A percentile compares a stretch with the other conserved stretches of the same genome.
Evolutionary conservation across 164 flowering plant genomes (phyloP).

Genomic region (Macadamia integrifolia): DNA sequence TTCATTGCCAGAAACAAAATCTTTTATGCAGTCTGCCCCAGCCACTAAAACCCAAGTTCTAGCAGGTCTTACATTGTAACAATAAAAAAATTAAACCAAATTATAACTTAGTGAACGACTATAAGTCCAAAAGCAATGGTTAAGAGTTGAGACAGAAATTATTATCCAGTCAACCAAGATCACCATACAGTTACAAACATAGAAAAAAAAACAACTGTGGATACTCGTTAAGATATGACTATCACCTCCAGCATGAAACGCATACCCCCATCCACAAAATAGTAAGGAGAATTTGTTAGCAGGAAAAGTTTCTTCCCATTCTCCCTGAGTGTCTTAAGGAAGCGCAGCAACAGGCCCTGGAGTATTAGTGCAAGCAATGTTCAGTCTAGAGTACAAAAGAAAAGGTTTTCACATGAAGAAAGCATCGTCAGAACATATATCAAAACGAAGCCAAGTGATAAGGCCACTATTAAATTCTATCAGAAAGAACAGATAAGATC

Average conservation of each 20-base stretch:
- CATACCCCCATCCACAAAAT: conserved; percentile 99
- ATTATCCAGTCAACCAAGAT: neutral
- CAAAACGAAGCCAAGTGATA: too few species aligned
- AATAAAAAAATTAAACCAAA: neutral
- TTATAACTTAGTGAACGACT: neutral
- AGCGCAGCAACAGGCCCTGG: conserved; percentile 67
- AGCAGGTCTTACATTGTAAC: neutral
- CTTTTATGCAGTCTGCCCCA: too few species aligned
- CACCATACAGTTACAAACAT: neutral
- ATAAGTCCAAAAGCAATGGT: neutral
- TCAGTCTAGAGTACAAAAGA: conserved; percentile 2
- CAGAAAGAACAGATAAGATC: neutral
- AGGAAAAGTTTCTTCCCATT: conserved; percentile 90
- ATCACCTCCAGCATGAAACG: conserved; percentile 82
- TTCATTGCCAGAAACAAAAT: too few species aligned
- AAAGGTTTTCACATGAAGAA: neutral
- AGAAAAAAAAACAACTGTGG: neutral
- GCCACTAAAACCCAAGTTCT: neutral
- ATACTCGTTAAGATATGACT: neutral
- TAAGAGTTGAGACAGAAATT: neutral
- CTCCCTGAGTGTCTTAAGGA: conserved; percentile 74
- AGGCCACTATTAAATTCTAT: too few species aligned
- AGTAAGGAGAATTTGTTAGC: conserved; percentile 86
- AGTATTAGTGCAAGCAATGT: conserved; percentile 13
- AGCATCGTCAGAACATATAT: too few species aligned